phyloP scores from a whole-genome alignment of 306 rosid species.

The Hippophae gyantsensis region DNA sequence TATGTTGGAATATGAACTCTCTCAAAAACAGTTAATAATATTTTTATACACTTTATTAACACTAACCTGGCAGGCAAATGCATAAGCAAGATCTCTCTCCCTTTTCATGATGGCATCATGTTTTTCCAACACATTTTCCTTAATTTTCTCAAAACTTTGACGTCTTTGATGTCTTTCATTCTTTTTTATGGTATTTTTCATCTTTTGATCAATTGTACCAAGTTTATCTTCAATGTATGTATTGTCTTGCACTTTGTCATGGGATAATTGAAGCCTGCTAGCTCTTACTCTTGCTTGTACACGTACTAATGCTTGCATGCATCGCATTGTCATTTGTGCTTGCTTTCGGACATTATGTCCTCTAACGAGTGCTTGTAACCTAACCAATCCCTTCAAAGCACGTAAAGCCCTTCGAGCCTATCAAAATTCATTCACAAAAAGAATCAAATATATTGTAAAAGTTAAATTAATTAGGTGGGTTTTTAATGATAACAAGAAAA shows the following conservation, averaged over 20 bases:
- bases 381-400: slow-evolving; percentile 83
- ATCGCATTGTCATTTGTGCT: slow-evolving; percentile 92
- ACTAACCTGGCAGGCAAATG: slow-evolving; percentile 56
- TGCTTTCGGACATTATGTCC: slow-evolving; percentile 90
- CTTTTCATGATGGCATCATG: slow-evolving; percentile 56
- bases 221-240: slow-evolving; percentile 16
- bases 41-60: too few relatives aligned
- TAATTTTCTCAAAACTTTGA: slow-evolving; percentile 30
- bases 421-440: slow-evolving; percentile 6
- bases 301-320: slow-evolving; percentile 91
- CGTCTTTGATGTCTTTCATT: slow-evolving; percentile 26
- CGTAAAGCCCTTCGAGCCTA: slow-evolving; percentile 87
- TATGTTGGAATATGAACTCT: too few relatives aligned
- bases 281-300: slow-evolving; percentile 80
- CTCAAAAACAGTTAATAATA: too few relatives aligned
- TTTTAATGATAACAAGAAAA: too few relatives aligned
- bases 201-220: slow-evolving; percentile 17
- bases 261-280: slow-evolving; percentile 51
- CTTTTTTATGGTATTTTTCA: slow-evolving; percentile 37
- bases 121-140: slow-evolving; percentile 36
- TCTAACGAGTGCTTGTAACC: slow-evolving; percentile 86
- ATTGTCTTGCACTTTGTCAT: slow-evolving; percentile 36
- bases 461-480: too few relatives aligned
- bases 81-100: slow-evolving; percentile 79
- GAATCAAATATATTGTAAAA: not conserved